A percentile compares a stretch with the other conserved stretches of the same genome.
Conservation (phyloP, 768 basidiomycete species). For the Sarcomyxa edulis region DNA sequence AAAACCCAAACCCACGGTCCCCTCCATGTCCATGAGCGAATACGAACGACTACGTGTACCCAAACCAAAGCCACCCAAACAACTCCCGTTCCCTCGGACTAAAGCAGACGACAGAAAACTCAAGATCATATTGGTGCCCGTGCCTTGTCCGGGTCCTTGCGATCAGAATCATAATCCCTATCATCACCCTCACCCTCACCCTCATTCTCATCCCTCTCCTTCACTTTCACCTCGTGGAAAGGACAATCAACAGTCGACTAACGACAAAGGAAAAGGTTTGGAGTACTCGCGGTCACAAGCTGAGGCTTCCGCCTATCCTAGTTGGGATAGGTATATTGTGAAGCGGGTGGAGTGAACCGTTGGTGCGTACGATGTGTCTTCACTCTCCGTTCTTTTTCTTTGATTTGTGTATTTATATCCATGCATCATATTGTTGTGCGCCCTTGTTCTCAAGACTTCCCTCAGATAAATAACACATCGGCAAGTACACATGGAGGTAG, state of each 20-base stretch:
- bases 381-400: too few relatives aligned
- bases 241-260: conserved; percentile 13
- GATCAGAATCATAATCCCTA: too few relatives aligned
- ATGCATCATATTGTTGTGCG: too few relatives aligned
- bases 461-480: too few relatives aligned
- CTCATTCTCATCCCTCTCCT: too few relatives aligned
- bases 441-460: too few relatives aligned
- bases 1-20: conserved; percentile 8
- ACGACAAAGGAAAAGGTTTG: conserved; percentile 24
- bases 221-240: conserved; percentile 9
- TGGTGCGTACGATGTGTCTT: too few relatives aligned
- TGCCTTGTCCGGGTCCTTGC: too few relatives aligned
- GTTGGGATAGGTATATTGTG: conserved; percentile 63
- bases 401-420: too few relatives aligned
- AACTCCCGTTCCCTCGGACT: conserved; percentile 48
- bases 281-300: conserved; percentile 19
- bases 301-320: conserved; percentile 50
- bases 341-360: conserved; percentile 30
- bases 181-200: too few relatives aligned
- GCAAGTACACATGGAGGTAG: too few relatives aligned
- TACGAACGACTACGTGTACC: conserved; percentile 30
- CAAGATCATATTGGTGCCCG: conserved; percentile 43
- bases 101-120: conserved; percentile 47
- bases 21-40: conserved; percentile 9
- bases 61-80: conserved; percentile 36